Conservation (phyloP, 2,329 filamentous ascomycete species). For the Aspergillus candidus region DNA sequence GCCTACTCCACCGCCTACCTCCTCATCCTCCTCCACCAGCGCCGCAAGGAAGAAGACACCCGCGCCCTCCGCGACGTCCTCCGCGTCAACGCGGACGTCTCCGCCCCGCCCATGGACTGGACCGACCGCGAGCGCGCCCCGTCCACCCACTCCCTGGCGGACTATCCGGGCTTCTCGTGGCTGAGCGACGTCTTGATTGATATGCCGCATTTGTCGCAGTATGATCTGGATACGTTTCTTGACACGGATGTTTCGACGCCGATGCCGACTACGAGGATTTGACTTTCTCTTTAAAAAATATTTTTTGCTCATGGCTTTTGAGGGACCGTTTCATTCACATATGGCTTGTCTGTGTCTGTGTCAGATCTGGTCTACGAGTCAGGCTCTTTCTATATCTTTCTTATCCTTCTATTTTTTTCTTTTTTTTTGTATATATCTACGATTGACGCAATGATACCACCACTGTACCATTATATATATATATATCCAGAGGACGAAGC, state of each 20-base stretch:
- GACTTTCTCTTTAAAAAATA: not conserved
- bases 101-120: constrained; percentile 8
- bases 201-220: constrained; percentile 39
- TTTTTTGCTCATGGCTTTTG: too few species aligned
- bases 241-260: constrained; percentile 25
- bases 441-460: too few species aligned
- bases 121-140: constrained; percentile 1
- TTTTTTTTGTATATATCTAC: too few species aligned
- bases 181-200: constrained; percentile 42
- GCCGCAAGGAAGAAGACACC: constrained; percentile 43
- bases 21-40: constrained; percentile 49
- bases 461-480: too few species aligned
- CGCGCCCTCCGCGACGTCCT: constrained; percentile 36
- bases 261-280: constrained; percentile 24
- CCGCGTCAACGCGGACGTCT: constrained; percentile 28
- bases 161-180: constrained; percentile 37
- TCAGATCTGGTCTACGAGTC: too few species aligned
- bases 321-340: too few species aligned
- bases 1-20: constrained; percentile 51
- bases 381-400: too few species aligned
- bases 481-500: too few species aligned
- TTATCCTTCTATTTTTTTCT: too few species aligned
- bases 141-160: constrained; percentile 18
- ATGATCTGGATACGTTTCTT: constrained; percentile 42
- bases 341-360: too few species aligned